These are phyloP conservation scores for Microbotryum saponariae DNA, from an alignment of 1,284 basidiomycete species.

Conservation along the genomic window DNA sequence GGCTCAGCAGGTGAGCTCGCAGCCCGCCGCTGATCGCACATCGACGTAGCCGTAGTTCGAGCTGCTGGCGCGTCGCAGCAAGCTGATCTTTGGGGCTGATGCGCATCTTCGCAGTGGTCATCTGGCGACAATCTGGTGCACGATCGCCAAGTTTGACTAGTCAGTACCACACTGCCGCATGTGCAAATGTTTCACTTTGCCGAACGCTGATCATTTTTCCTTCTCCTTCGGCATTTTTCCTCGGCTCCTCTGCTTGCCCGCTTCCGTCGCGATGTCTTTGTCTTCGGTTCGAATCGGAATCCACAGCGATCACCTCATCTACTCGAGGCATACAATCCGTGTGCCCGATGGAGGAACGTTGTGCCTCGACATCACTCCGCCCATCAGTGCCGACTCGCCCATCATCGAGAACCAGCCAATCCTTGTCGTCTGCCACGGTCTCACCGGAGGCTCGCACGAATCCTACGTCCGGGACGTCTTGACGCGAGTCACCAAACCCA, in stretches of 20 bases:
- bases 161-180: neutral
- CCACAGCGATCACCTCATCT: slow-evolving; percentile 16
- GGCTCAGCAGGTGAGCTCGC: slow-evolving; percentile 23
- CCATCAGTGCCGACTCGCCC: slow-evolving; percentile 51
- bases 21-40: too few relatives aligned
- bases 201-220: neutral
- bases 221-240: too few relatives aligned
- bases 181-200: neutral
- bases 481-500: slow-evolving; percentile 55
- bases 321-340: slow-evolving; percentile 51
- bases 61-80: neutral
- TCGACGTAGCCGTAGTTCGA: too few relatives aligned
- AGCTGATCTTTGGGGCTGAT: slow-evolving; percentile 12
- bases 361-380: slow-evolving; percentile 61
- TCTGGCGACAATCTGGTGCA: slow-evolving; percentile 36
- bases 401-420: slow-evolving; percentile 60
- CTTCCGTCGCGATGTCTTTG: slow-evolving; percentile 2
- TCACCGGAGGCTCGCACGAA: slow-evolving; percentile 57
- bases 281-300: neutral
- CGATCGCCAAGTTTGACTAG: slow-evolving; percentile 58
- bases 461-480: slow-evolving; percentile 76
- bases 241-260: neutral
- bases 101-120: slow-evolving; percentile 14
- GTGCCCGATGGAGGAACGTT: slow-evolving; percentile 63
- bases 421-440: slow-evolving; percentile 63